These are phyloP conservation scores for Leccinum ochraceum DNA, from an alignment of 768 basidiomycete species.

Conservation along the genomic window DNA sequence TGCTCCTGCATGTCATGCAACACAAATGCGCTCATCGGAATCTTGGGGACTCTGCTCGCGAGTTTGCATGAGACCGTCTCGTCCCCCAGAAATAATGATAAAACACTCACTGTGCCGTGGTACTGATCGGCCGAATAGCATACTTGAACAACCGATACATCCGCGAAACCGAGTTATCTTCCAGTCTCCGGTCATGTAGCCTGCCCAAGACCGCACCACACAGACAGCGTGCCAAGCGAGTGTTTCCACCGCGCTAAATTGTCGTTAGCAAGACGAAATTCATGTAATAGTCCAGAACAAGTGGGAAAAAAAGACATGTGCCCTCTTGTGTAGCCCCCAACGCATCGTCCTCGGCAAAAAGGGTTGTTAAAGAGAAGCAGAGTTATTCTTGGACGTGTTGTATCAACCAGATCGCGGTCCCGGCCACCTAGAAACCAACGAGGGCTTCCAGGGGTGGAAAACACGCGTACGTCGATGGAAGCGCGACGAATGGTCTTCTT, in stretches of 20 bases:
- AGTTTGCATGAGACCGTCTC: neutral
- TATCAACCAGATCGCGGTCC: slow-evolving; percentile 74
- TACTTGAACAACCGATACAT: slow-evolving; percentile 82
- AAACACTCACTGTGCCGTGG: slow-evolving; percentile 57
- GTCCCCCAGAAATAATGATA: neutral
- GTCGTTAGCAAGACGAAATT: slow-evolving; percentile 23
- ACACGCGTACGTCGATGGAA: slow-evolving; percentile 52
- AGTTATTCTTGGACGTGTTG: slow-evolving; percentile 83
- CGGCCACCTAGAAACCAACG: slow-evolving; percentile 46
- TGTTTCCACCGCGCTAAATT: slow-evolving; percentile 57
- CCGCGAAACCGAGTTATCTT: slow-evolving; percentile 32
- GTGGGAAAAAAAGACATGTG: slow-evolving; percentile 48
- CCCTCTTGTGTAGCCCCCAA: slow-evolving; percentile 88
- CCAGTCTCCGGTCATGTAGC: slow-evolving; percentile 50
- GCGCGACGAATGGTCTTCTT: slow-evolving; percentile 92
- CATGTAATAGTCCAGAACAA: slow-evolving; percentile 3
- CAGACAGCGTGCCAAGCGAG: slow-evolving; percentile 68
- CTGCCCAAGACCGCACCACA: slow-evolving; percentile 86
- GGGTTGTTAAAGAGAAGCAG: slow-evolving; percentile 82
- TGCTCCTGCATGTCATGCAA: slow-evolving; percentile 91
- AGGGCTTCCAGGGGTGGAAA: slow-evolving; percentile 50
- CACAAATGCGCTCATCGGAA: slow-evolving; percentile 85
- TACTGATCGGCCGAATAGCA: slow-evolving; percentile 71
- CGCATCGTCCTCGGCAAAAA: slow-evolving; percentile 65
- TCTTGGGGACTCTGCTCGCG: slow-evolving; percentile 34